Evolutionary conservation across 2,329 filamentous ascomycete species (phyloP).

Genomic region (Colletotrichum filicis): DNA sequence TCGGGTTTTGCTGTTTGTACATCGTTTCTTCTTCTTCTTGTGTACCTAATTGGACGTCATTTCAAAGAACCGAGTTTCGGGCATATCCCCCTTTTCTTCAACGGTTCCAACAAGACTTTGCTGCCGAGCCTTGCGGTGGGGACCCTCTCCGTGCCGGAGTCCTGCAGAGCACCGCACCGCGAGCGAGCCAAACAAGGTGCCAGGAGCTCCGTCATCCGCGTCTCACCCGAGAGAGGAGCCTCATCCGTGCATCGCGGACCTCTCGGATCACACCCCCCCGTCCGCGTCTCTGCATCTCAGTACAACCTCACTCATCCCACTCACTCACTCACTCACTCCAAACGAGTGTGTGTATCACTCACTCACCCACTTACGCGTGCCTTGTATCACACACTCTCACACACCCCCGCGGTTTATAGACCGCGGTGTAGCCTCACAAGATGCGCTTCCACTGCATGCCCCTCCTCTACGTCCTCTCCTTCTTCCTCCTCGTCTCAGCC

Average conservation of each 20-base stretch:
- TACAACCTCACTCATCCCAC: background rate
- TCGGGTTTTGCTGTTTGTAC: too few relatives aligned
- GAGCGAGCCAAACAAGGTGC: background rate
- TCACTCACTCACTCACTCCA: background rate
- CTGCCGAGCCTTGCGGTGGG: background rate
- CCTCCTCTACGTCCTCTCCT: constrained; percentile 35
- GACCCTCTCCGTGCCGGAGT: constrained; percentile 18
- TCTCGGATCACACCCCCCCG: constrained; percentile 3
- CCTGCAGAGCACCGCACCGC: background rate
- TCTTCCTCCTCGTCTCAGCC: constrained; percentile 35
- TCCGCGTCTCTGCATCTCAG: background rate
- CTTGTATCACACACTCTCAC: background rate
- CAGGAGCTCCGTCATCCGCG: constrained; percentile 9
- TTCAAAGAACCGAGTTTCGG: background rate
- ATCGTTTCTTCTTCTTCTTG: background rate
- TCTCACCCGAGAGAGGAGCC: constrained; percentile 13
- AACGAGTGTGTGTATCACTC: background rate
- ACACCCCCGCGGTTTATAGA: background rate
- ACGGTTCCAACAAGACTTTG: background rate
- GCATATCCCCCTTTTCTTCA: background rate
- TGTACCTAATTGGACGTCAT: background rate
- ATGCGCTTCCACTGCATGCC: constrained; percentile 34
- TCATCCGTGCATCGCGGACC: constrained; percentile 17
- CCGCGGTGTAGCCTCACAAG: background rate
- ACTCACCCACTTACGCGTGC: background rate